A percentile compares a stretch with the other conserved stretches of the same genome.
These are phyloP conservation scores for Starmerella davenportii DNA, from an alignment of 805 yeast species.

Conservation along the genomic window DNA sequence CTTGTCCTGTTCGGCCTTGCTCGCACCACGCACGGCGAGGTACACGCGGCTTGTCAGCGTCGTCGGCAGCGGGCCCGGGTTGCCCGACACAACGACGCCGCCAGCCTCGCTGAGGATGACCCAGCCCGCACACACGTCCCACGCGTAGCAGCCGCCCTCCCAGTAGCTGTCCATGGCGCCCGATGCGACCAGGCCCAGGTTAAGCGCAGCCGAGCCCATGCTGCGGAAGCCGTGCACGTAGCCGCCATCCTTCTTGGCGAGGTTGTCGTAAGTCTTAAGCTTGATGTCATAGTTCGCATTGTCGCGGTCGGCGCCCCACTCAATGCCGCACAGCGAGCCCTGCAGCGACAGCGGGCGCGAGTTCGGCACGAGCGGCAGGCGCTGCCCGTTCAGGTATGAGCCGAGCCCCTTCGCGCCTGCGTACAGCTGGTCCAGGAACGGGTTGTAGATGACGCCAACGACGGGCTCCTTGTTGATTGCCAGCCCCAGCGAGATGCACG, in stretches of 20 bases:
- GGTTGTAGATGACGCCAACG: constrained; percentile 53
- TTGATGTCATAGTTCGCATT: constrained; percentile 36
- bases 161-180: constrained; percentile 46
- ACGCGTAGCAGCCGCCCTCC: constrained; percentile 54
- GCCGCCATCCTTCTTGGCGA: constrained; percentile 36
- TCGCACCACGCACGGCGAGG: constrained; percentile 40
- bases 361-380: constrained; percentile 24
- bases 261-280: constrained; percentile 30
- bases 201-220: constrained; percentile 49
- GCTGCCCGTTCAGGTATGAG: constrained; percentile 32
- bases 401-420: constrained; percentile 41
- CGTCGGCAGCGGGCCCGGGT: constrained; percentile 31
- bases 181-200: constrained; percentile 38
- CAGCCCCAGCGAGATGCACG: constrained; percentile 45
- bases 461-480: constrained; percentile 31
- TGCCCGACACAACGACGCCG: constrained; percentile 38
- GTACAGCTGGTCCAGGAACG: constrained; percentile 35
- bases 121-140: constrained; percentile 62
- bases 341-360: constrained; percentile 29
- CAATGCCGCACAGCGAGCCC: constrained; percentile 38
- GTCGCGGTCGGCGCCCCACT: constrained; percentile 42
- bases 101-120: constrained; percentile 42
- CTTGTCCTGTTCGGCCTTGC: constrained; percentile 27
- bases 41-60: constrained; percentile 37
- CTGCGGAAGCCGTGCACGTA: constrained; percentile 45